phyloP scores from a whole-genome alignment of 257 asterid genomes.

The Fraxinus cuspidata region DNA sequence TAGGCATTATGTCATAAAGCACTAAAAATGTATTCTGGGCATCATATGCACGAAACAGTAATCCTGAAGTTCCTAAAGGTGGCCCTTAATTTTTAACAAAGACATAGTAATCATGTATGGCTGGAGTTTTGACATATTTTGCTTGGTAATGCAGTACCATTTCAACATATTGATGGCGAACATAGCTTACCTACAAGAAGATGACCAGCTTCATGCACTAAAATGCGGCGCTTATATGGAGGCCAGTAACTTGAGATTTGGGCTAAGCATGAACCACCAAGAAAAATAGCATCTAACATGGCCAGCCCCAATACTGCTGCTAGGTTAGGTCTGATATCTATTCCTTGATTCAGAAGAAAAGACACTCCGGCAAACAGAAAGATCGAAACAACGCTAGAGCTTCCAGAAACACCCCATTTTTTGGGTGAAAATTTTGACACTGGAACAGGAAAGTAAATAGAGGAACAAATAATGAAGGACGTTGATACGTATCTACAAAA shows the following conservation, averaged over 20 bases:
- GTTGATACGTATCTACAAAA: background rate
- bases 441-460: conserved; percentile 38
- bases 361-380: conserved; percentile 68
- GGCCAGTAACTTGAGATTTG: conserved; percentile 96
- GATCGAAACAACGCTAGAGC: conserved; percentile 64
- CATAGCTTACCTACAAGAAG: conserved; percentile 76
- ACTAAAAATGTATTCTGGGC: conserved; percentile 2
- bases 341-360: conserved; percentile 75
- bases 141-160: background rate
- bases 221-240: conserved; percentile 84
- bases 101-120: background rate
- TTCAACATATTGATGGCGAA: background rate
- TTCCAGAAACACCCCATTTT: conserved; percentile 96
- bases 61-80: background rate
- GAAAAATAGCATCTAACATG: conserved; percentile 69
- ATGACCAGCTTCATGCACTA: conserved; percentile 98
- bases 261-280: conserved; percentile 92
- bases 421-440: conserved; percentile 89
- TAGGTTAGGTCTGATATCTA: conserved; percentile 85
- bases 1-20: conserved; percentile 10
- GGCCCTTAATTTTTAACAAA: conserved; percentile 17
- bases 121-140: conserved; percentile 8
- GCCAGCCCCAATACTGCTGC: conserved; percentile 73
- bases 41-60: background rate
- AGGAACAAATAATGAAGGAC: conserved; percentile 9